These are phyloP conservation scores for Fraxinus excelsior DNA, from an alignment of 257 asterid species.

Conservation along the genomic window DNA sequence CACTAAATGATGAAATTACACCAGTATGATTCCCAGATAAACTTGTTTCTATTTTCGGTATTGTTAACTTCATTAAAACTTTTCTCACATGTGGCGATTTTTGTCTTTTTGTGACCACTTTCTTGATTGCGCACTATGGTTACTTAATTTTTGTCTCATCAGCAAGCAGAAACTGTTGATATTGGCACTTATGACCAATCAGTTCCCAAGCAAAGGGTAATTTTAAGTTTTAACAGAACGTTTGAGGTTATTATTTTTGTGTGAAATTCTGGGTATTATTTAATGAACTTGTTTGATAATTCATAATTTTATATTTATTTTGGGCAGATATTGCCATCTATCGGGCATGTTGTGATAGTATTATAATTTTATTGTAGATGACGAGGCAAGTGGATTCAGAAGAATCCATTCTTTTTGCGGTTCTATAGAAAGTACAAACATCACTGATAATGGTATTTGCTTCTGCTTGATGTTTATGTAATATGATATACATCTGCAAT, in stretches of 20 bases:
- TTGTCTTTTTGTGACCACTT: not conserved
- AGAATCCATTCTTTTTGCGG: conserved; percentile 55
- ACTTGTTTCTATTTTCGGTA: not conserved
- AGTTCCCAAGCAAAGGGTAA: conserved; percentile 63
- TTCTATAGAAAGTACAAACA: conserved; percentile 48
- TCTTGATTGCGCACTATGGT: not conserved
- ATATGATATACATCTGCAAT: not conserved
- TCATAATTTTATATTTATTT: not conserved
- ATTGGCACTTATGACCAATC: conserved; percentile 86
- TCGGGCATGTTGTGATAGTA: conserved; percentile 10
- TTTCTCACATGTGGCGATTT: not conserved
- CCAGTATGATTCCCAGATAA: conserved; percentile 48
- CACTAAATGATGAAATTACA: conserved; percentile 77
- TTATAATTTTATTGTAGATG: conserved; percentile 44
- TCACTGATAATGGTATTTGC: conserved; percentile 63
- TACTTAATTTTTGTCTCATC: conserved; percentile 25
- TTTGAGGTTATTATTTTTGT: conserved; percentile 2
- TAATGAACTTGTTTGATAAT: not conserved
- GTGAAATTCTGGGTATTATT: not conserved
- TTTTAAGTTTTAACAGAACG: conserved; percentile 9
- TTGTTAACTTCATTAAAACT: conserved; percentile 11
- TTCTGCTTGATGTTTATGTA: no score
- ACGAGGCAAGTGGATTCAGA: conserved; percentile 49
- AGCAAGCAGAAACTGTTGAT: conserved; percentile 75
- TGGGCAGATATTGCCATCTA: conserved; percentile 4